These are phyloP conservation scores for Gossypium arboreum DNA, from an alignment of 345 rosid genomes.

Conservation along the genomic window DNA sequence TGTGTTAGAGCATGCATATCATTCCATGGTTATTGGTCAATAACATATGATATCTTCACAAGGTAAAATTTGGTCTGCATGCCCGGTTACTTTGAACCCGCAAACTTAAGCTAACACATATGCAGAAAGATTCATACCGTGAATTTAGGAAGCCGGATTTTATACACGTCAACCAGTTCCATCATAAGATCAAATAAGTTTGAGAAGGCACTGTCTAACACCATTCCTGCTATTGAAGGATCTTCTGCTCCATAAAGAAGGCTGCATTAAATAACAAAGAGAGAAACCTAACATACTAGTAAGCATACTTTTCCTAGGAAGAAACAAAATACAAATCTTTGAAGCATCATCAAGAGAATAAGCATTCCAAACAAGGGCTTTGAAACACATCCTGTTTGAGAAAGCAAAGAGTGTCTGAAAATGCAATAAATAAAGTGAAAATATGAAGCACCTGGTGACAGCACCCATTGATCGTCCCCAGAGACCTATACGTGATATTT, in stretches of 20 bases:
- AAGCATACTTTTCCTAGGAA: conserved; percentile 1
- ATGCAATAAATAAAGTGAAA: conserved; percentile 10
- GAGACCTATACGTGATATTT: conserved; percentile 78
- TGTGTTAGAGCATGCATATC: not conserved
- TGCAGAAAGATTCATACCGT: conserved; percentile 47
- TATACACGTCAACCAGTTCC: conserved; percentile 94
- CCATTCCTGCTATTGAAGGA: conserved; percentile 96
- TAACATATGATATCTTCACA: not conserved
- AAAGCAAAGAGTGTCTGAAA: conserved; percentile 14
- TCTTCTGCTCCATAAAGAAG: conserved; percentile 95
- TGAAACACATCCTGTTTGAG: conserved; percentile 10
- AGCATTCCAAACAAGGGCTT: conserved; percentile 6
- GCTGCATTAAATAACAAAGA: conserved; percentile 46
- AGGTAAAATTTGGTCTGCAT: not conserved
- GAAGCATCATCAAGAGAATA: not conserved
- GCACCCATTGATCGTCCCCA: conserved; percentile 99
- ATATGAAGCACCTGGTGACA: conserved; percentile 67
- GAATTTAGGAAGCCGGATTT: conserved; percentile 89
- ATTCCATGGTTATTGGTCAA: not conserved
- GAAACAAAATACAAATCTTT: not conserved
- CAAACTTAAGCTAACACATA: not conserved
- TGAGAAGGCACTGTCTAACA: conserved; percentile 95
- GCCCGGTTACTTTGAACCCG: not conserved
- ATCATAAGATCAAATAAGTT: conserved; percentile 94
- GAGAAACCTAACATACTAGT: conserved; percentile 2